Percentiles rank a stretch among this genome's conserved stretches.
phyloP scores from a whole-genome alignment of 139 green algal genomes.

The Tetradesmus obliquus region DNA sequence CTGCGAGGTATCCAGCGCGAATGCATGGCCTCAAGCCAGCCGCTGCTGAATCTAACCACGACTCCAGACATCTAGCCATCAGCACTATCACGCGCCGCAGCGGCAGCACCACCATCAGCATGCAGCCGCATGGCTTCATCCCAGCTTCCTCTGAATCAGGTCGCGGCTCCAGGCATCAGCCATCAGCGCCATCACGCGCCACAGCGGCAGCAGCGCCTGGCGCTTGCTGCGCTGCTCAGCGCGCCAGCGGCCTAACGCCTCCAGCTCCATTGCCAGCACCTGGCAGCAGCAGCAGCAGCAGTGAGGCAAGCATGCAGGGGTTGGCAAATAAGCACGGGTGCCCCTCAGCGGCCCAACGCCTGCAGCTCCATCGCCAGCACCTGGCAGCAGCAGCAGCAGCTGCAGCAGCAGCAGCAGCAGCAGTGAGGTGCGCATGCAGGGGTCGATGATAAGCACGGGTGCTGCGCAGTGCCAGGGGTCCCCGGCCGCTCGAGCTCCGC shows the following conservation, averaged over 20 bases:
- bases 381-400: not conserved
- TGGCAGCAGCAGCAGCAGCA: not conserved
- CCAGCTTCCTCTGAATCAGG: no score
- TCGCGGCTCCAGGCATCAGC: no score
- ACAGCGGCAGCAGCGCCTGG: not conserved
- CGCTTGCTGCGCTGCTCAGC: not conserved
- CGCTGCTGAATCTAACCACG: not conserved
- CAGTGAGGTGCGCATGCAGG: no score
- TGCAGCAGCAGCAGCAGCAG: not conserved
- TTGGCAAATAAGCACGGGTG: not conserved
- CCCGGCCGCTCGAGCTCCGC: no score
- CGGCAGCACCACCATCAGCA: no score
- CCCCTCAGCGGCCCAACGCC: not conserved
- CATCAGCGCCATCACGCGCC: not conserved
- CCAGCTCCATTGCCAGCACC: slow-evolving; percentile 16
- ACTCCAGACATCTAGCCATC: not conserved
- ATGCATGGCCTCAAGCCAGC: not conserved
- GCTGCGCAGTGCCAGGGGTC: not conserved
- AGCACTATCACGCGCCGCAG: no score
- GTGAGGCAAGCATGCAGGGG: not conserved
- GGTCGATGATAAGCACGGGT: no score
- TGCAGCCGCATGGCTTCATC: no score
- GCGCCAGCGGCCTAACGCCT: not conserved
- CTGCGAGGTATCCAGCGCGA: no score
- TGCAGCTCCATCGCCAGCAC: slow-evolving; percentile 11